Base-by-base conservation (phyloP, 768 basidiomycete species). In the Piloderma croceum region DNA sequence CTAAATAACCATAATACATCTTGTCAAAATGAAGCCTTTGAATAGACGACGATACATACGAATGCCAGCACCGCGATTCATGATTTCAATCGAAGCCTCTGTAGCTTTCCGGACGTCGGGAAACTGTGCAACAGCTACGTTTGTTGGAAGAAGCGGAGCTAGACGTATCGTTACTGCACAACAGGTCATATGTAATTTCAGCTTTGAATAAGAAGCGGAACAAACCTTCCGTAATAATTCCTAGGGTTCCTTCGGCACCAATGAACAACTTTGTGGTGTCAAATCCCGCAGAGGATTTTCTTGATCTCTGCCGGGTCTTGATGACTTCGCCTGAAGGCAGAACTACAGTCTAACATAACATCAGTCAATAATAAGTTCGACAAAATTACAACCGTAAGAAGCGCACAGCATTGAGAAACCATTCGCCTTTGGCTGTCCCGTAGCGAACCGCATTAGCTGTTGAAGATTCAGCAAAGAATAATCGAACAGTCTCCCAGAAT, bases 301-400 rank as follows among this genome's bases (percentile, higher is more conserved):
- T 68, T 3, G 85, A 71, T 20, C 85, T 69, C 18, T 71, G 65
- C 3, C 90, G 77, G 2, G 92, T 96, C 54, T 92, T 92, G 56
- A 96, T 92, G 10, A 94, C 82, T 55, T 90, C 77, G 1, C 92
- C 92, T 5, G 78, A 80, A 2, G 91, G 88, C 3, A 94, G 76
- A 0, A 96, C 91, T 2, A 92, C 85, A 1, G 90, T 94, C 83
- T 91, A 44, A 19, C 4, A 19, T 15, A 15, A 39, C 24, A 23
- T 12, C 27, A 41, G 38, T 24, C 33, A 11, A 40, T 31, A n/a
- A 40, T 22, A 29, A 39, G 35, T 10, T 3, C 10, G 7, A 15
- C 34, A n/a, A n/a, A n/a, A n/a, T n/a, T n/a, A n/a, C n/a, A n/a
- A n/a, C 35, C 31, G 24, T 23, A 31, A 22, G 29, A 20, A 13